Base-by-base conservation (phyloP, 2,329 filamentous ascomycete genomes). In the Torrubiella hemipterigena region DNA sequence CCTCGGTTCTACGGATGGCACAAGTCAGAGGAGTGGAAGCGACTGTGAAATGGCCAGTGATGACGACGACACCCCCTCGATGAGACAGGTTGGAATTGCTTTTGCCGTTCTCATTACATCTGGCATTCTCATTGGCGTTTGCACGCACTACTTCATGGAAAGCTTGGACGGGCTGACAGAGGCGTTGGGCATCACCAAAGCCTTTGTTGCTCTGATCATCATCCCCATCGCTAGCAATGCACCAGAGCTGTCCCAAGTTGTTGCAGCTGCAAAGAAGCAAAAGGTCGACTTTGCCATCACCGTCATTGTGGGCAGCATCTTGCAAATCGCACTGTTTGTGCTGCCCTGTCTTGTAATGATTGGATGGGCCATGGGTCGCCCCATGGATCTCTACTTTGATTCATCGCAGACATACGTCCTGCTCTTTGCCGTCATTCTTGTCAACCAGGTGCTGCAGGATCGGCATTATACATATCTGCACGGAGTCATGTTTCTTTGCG, bases 241-340 rank as follows among this genome's bases (percentile, higher is more conserved):
- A 6, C 18, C 35, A 4, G 38, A 40, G 30, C 11, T 40, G 31
- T 31, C 35, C 17, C 38, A 40, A 23, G 38, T 40, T 10, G 14
- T 40, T 14, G 38, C 35, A 8, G 38, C 38, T 4, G 36, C 33
- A 13, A 26, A 25, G 26, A 35, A 32, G 25, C 30, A 38, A 21
- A 40, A 40, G 25, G 31, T 40, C 18, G 29, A 38, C 15, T 40
- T 40, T 30, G 38, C 38, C 15, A 33, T 40, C 24, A 33, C 35
- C 4, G 38, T 40, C 21, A 40, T 40, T n/a, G 36, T 40, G 5
- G 38, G 35, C 15, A 40, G 38, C 27, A 40, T 40, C 10, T 12
- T 40, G 26, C 38, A 40, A 31, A 40, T 40, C 30, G 32, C 38
- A 4, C 26, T 40, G 15, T 38, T 40, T 32, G 38, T 40, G 12